Percentiles rank a stretch among this genome's conserved stretches.
Conservation (phyloP, 257 asterid genomes). For the Perilla frutescens region DNA sequence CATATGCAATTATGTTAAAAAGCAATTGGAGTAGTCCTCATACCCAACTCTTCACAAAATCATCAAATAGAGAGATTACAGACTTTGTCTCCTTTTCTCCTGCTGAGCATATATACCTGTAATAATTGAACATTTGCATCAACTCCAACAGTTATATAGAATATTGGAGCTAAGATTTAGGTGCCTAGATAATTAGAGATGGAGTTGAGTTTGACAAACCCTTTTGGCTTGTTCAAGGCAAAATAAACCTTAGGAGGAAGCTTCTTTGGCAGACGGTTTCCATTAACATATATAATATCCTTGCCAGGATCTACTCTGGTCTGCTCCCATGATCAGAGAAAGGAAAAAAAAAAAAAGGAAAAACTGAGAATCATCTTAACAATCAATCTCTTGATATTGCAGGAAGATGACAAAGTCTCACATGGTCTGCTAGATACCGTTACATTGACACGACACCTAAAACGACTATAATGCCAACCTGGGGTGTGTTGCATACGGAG, state of each 20-base stretch:
- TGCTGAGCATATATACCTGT: constrained; percentile 93
- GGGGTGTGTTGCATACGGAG: constrained; percentile 89
- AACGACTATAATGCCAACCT: constrained; percentile 52
- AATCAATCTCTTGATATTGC: constrained; percentile 21
- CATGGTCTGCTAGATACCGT: background rate
- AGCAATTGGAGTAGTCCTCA: constrained; percentile 32
- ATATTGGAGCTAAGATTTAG: constrained; percentile 26
- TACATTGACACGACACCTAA: background rate
- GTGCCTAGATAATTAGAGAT: constrained; percentile 23
- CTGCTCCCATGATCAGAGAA: constrained; percentile 52
- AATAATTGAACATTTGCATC: constrained; percentile 35
- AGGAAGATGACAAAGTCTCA: constrained; percentile 6
- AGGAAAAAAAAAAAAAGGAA: background rate
- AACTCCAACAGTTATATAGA: constrained; percentile 21
- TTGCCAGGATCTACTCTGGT: constrained; percentile 91
- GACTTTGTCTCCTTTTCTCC: constrained; percentile 94
- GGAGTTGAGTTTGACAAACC: constrained; percentile 56
- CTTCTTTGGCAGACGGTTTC: constrained; percentile 79
- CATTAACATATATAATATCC: constrained; percentile 90
- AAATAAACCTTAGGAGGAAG: constrained; percentile 93
- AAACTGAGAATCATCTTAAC: constrained; percentile 28
- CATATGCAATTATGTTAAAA: constrained; percentile 16
- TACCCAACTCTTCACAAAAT: constrained; percentile 88
- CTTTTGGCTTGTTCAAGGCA: constrained; percentile 98
- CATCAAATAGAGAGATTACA: constrained; percentile 74